These are phyloP conservation scores for Fraxinus nigra DNA, from an alignment of 305 asterid species.

Conservation along the genomic window DNA sequence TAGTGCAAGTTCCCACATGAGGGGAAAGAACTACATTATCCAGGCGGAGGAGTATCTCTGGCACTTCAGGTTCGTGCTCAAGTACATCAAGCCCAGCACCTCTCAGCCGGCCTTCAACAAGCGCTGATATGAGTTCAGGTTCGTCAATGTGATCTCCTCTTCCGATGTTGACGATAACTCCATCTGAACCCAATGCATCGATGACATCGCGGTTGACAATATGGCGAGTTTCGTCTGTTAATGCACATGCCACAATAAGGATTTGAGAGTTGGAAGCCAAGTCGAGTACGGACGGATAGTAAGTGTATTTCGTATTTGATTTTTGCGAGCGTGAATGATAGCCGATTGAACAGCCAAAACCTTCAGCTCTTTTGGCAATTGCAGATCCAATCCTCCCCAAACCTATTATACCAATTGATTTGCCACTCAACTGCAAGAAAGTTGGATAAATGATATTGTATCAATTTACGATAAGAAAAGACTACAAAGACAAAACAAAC, in stretches of 20 bases:
- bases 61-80: slow-evolving; percentile 56
- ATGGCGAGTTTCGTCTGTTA: slow-evolving; percentile 49
- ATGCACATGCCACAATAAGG: slow-evolving; percentile 52
- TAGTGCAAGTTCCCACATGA: slow-evolving; percentile 46
- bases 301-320: slow-evolving; percentile 34
- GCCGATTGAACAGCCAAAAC: slow-evolving; percentile 35
- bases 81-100: slow-evolving; percentile 63
- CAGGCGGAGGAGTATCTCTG: slow-evolving; percentile 35
- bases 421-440: slow-evolving; percentile 56
- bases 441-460: neutral
- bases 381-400: slow-evolving; percentile 38
- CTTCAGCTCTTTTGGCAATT: slow-evolving; percentile 35
- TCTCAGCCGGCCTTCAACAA: slow-evolving; percentile 53
- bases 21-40: slow-evolving; percentile 59
- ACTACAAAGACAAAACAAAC: slow-evolving; percentile 20
- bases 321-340: slow-evolving; percentile 48
- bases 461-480: neutral
- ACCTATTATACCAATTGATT: slow-evolving; percentile 56
- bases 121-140: slow-evolving; percentile 55
- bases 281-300: slow-evolving; percentile 34
- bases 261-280: slow-evolving; percentile 53
- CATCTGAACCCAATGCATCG: slow-evolving; percentile 44
- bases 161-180: slow-evolving; percentile 49
- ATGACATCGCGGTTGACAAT: slow-evolving; percentile 50
- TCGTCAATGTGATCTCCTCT: slow-evolving; percentile 58